Base-by-base conservation (phyloP, 768 basidiomycete genomes). In the Kwoniella dendrophila region DNA sequence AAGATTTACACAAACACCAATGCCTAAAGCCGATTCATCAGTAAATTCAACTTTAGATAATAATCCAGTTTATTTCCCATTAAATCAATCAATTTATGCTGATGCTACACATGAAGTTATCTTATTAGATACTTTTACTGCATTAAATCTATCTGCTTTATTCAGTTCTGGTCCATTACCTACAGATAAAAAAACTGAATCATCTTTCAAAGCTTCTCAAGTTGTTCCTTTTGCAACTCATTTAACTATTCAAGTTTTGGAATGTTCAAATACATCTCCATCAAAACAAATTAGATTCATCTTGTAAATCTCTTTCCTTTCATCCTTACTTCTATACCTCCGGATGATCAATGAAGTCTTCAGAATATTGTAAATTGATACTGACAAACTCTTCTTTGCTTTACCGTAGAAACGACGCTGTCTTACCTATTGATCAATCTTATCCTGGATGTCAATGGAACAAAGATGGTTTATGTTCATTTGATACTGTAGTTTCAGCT, bases 91-190 rank as follows among this genome's bases (percentile, higher is more conserved):
- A 14, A 75, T 94, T 33, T 94, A 92, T 61, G 90, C 92, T 6
- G 92, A 95, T 27, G 73, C 73, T 16, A 81, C 79, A 0, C 93
- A 94, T 59, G 92, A 95, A 70, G 90, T 91, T n/a, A 89, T 93
- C 38, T 86, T 93, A 0, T 80, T 92, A n/a, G 88, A 92, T 70
- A 85, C 91, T 34, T 82, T 95, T 33, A 90, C 91, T 4, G 91
- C 91, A 10, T 83, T 96, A 43, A 93, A 93, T 74, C 76, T 96
- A 67, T 85, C 89, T 4, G 87, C 80, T 32, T 85, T 95, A 53
- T 86, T 90, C 27, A 81, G 80, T 20, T 73, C 78, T n/a, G 92
- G 91, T 0, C 90, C 91, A 0, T 81, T 92, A 10, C 89, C 90
- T 0, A 82, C 84, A 8, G 86, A 87, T 57, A 88, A 90, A 69